Conservation (phyloP, 345 rosid species). For the Chamaenerion angustifolium region DNA sequence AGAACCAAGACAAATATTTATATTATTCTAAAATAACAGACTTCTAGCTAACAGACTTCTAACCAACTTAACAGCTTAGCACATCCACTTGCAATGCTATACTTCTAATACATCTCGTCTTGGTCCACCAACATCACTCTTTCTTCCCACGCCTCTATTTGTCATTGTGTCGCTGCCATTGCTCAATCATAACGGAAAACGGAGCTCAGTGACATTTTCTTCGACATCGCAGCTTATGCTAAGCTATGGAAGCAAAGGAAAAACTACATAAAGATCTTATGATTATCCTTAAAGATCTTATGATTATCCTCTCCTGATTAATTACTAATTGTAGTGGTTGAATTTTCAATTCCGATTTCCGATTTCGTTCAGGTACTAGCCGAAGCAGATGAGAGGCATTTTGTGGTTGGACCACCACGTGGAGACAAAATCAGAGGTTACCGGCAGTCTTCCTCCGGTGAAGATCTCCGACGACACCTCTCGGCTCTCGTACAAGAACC, state of each 20-base stretch:
- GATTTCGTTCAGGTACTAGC: constrained; percentile 14
- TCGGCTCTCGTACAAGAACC: constrained; percentile 51
- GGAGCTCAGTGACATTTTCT: constrained; percentile 51
- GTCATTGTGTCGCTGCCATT: not conserved
- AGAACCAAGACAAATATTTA: too few relatives aligned
- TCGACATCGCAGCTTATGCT: constrained; percentile 88
- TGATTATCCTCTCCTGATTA: too few relatives aligned
- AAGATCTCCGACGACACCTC: constrained; percentile 68
- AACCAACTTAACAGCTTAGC: too few relatives aligned
- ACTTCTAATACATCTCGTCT: too few relatives aligned
- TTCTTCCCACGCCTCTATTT: not conserved
- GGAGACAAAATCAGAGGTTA: constrained; percentile 13
- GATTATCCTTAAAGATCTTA: not conserved
- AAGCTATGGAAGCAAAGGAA: constrained; percentile 79
- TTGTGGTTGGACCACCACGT: constrained; percentile 69
- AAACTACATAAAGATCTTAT: constrained; percentile 89
- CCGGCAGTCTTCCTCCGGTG: constrained; percentile 35
- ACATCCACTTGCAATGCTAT: too few relatives aligned
- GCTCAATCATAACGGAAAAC: constrained; percentile 14
- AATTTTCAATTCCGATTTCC: too few relatives aligned
- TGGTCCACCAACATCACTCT: not conserved
- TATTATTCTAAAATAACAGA: too few relatives aligned
- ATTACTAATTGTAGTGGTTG: too few relatives aligned
- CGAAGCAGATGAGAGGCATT: constrained; percentile 59
- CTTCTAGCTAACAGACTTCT: too few relatives aligned